A percentile compares a stretch with the other conserved stretches of the same genome.
phyloP scores from a whole-genome alignment of 352 stramenopile genomes.

The Phytophthora hibernalis region DNA sequence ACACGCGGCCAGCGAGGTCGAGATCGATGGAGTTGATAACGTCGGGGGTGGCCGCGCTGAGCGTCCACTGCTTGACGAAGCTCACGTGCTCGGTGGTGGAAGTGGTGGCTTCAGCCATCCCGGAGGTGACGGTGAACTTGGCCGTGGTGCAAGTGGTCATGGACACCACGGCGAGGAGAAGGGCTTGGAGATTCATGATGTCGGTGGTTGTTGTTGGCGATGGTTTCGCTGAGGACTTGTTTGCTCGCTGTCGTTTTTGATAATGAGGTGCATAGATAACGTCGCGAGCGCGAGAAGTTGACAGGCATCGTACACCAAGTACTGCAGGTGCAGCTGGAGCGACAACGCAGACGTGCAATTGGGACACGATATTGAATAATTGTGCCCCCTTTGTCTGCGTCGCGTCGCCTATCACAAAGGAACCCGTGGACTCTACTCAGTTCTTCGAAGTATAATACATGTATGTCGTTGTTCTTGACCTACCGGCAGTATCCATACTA shows the following conservation, averaged over 20 bases:
- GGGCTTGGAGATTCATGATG: constrained; percentile 17
- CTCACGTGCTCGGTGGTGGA: constrained; percentile 30
- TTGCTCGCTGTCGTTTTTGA: constrained; percentile 16
- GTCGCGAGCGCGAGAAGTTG: neutral
- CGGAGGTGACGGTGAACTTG: constrained; percentile 37
- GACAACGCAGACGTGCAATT: too few species aligned
- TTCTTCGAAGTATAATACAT: too few species aligned
- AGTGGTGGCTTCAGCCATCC: constrained; percentile 21
- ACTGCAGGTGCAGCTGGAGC: too few species aligned
- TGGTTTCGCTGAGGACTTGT: constrained; percentile 8
- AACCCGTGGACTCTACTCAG: constrained; percentile 9
- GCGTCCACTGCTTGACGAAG: constrained; percentile 44
- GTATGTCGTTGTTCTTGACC: too few species aligned
- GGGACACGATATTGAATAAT: too few species aligned
- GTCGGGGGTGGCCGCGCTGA: constrained; percentile 22
- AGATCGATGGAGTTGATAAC: constrained; percentile 39
- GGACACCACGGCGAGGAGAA: constrained; percentile 21
- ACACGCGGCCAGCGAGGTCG: constrained; percentile 35
- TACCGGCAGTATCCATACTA: too few species aligned
- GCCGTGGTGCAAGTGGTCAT: constrained; percentile 14
- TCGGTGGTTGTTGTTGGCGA: too few species aligned
- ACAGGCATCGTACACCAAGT: neutral
- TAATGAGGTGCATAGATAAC: constrained; percentile 12
- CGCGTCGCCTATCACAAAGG: too few species aligned
- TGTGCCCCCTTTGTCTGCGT: too few species aligned